Evolutionary conservation across 73 alveolate species (phyloP).

Genomic region (Tetrahymena elliotti): DNA sequence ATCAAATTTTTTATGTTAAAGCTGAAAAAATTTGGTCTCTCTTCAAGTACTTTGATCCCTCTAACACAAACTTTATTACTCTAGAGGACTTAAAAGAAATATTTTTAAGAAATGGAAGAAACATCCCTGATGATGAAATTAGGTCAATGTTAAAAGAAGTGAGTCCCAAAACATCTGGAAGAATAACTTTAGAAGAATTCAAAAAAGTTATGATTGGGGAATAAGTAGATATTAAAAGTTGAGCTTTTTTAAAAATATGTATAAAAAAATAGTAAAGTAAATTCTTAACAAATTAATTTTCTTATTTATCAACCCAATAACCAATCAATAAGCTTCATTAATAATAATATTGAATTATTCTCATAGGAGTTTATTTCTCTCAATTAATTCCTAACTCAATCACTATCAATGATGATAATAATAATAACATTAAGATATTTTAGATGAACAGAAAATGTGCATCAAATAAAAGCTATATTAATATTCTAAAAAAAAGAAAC

Average conservation of each 20-base stretch:
- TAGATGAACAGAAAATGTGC: too few relatives aligned
- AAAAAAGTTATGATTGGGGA: background rate
- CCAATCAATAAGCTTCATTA: too few relatives aligned
- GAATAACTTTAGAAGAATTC: background rate
- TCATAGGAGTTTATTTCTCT: too few relatives aligned
- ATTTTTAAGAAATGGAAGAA: constrained; percentile 33
- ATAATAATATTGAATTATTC: too few relatives aligned
- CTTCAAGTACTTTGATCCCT: constrained; percentile 30
- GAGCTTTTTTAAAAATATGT: background rate
- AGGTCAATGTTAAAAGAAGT: constrained; percentile 27
- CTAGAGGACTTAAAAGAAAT: constrained; percentile 37
- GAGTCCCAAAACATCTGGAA: constrained; percentile 10
- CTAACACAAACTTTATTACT: background rate
- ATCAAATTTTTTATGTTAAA: background rate
- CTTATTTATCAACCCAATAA: background rate
- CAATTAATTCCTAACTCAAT: too few relatives aligned
- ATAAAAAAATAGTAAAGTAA: background rate
- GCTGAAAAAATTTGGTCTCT: constrained; percentile 24
- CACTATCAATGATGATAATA: too few relatives aligned
- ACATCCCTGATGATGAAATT: constrained; percentile 22
- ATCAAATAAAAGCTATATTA: too few relatives aligned
- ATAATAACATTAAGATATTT: too few relatives aligned
- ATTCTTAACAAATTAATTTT: background rate
- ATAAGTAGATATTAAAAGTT: background rate
- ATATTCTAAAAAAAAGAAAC: too few relatives aligned